phyloP scores from a whole-genome alignment of 169 alveolate genomes.

The Cryptosporidium andersoni region DNA sequence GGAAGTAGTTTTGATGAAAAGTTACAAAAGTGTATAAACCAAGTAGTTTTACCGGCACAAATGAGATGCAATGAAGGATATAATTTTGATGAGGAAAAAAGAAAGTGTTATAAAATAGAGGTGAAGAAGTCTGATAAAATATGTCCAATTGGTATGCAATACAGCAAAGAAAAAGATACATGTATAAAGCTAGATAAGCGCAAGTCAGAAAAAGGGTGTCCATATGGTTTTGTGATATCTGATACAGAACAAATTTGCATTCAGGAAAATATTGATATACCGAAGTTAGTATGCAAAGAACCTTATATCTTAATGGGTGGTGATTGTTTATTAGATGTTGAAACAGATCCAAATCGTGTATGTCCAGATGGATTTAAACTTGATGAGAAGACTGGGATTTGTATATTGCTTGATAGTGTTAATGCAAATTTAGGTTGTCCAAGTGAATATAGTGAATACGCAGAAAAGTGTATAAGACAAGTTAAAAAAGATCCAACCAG shows the following conservation, averaged over 20 bases:
- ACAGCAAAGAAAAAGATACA: slow-evolving; percentile 16
- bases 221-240: slow-evolving; percentile 37
- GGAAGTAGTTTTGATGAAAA: slow-evolving; percentile 40
- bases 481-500: slow-evolving; percentile 33
- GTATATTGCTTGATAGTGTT: slow-evolving; percentile 2
- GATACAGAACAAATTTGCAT: slow-evolving; percentile 45
- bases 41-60: slow-evolving; percentile 32
- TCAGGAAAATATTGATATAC: slow-evolving; percentile 60
- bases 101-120: slow-evolving; percentile 48
- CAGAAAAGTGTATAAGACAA: slow-evolving; percentile 62
- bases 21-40: slow-evolving; percentile 29
- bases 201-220: slow-evolving; percentile 47
- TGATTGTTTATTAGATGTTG: slow-evolving; percentile 47
- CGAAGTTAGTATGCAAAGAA: slow-evolving; percentile 36
- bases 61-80: slow-evolving; percentile 56
- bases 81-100: slow-evolving; percentile 42
- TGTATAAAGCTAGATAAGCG: slow-evolving; percentile 39
- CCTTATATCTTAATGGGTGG: slow-evolving; percentile 57
- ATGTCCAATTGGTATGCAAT: slow-evolving; percentile 26
- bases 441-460: slow-evolving; percentile 42
- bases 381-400: neutral
- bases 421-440: slow-evolving; percentile 60
- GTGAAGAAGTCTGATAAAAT: slow-evolving; percentile 33
- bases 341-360: slow-evolving; percentile 33
- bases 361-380: slow-evolving; percentile 56